These are phyloP conservation scores for Melanogaster broomeanus DNA, from an alignment of 768 basidiomycete genomes.

Conservation along the genomic window DNA sequence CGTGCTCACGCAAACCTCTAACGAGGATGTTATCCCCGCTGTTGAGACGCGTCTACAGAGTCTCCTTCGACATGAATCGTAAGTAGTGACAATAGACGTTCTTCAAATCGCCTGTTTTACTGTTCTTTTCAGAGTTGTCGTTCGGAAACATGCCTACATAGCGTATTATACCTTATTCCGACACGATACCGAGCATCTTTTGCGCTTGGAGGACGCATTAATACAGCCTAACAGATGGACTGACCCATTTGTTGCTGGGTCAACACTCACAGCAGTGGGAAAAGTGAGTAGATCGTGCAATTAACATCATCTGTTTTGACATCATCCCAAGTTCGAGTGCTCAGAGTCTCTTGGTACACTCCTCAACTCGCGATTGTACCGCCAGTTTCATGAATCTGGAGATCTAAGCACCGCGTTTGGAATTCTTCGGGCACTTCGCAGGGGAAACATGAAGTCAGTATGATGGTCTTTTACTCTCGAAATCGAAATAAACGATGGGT, in stretches of 20 bases:
- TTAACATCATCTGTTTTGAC: constrained; percentile 4
- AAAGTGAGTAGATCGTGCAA: constrained; percentile 21
- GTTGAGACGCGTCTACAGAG: constrained; percentile 65
- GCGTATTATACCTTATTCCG: constrained; percentile 56
- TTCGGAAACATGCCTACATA: constrained; percentile 63
- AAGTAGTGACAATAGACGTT: constrained; percentile 45
- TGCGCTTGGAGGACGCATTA: constrained; percentile 34
- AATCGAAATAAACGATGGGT: background rate
- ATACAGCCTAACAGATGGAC: constrained; percentile 12
- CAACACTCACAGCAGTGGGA: constrained; percentile 11
- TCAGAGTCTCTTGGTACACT: constrained; percentile 22
- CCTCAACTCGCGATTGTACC: constrained; percentile 22
- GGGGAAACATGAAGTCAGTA: constrained; percentile 25
- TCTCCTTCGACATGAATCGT: constrained; percentile 75
- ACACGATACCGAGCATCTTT: constrained; percentile 47
- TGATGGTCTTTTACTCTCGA: background rate
- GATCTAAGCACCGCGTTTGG: background rate
- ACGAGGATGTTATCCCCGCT: constrained; percentile 73
- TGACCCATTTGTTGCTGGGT: constrained; percentile 9
- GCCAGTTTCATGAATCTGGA: constrained; percentile 10
- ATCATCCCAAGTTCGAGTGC: constrained; percentile 18
- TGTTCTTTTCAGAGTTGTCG: constrained; percentile 43
- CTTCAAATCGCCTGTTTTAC: constrained; percentile 2
- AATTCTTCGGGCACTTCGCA: constrained; percentile 26
- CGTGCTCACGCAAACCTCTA: constrained; percentile 59